Evolutionary conservation across 768 basidiomycete species (phyloP), one percentile per base, ranked within the genome.

Genomic region (Aureoboletus auriporus): DNA sequence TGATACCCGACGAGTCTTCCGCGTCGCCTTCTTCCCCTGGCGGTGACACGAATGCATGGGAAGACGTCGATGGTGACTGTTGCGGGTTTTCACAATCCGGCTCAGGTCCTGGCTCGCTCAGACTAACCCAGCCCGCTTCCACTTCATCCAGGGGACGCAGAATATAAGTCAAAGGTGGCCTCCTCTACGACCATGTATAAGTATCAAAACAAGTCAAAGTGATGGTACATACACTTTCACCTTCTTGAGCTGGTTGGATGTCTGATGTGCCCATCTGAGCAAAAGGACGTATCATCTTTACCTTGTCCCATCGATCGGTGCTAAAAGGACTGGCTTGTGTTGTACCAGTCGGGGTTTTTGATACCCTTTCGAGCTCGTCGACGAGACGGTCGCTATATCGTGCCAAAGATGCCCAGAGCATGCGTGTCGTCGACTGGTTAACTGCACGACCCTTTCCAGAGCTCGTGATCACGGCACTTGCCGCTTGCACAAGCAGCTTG

Each of bases 261-360:
- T 65, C 66, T 12, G 63, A 56, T 5, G 64, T 59, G 6, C 78
- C 80, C 66, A 92, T 67, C 52, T 77, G 74, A 1, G 86, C 85
- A 67, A 91, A 92, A 49, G 76, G 78, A 43, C 74, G 69, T 42
- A 92, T 81, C 90, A 92, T 91, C 74, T 91, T 92, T 48, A 65
- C 66, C 39, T 68, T 73, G 63, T 93, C 90, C 84, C 86, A 90
- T 54, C 59, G 72, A 10, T 76, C 83, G 37, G 68, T 72, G 51
- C 55, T 60, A 54, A 84, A 89, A 20, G 76, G 59, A 52, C 40
- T 72, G 68, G 67, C 65, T 26, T 54, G 55, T 46, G 58, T 66
- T 44, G 65, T 50, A 52, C 66, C 58, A 45, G 16, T 55, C 45
- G 58, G 55, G 49, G 69, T 68, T 8, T 80, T 72, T 6, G 83